phyloP scores from a whole-genome alignment of 768 basidiomycete species.

The Phylloporus sp. region DNA sequence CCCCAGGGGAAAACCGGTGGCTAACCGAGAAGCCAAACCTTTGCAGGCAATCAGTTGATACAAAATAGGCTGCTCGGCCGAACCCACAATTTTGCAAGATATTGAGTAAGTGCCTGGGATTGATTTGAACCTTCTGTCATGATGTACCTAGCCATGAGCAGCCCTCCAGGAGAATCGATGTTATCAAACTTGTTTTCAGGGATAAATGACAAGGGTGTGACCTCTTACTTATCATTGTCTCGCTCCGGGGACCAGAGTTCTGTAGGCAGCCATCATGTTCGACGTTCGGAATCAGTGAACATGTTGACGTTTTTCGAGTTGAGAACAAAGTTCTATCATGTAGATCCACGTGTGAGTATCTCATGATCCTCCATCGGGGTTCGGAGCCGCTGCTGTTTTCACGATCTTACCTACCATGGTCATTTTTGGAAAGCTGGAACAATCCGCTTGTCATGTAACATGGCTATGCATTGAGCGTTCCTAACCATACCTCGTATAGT shows the following conservation, averaged over 20 bases:
- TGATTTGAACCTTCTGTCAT: no score
- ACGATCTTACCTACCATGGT: background rate
- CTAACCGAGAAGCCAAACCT: background rate
- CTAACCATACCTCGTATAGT: background rate
- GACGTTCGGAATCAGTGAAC: background rate
- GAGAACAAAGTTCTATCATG: background rate
- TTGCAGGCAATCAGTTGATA: no score
- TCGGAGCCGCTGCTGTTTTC: background rate
- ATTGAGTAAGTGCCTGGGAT: no score
- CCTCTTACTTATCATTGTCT: background rate
- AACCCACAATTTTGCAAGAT: no score
- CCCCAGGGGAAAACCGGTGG: no score
- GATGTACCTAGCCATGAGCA: no score
- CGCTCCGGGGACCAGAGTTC: background rate
- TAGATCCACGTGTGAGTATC: background rate
- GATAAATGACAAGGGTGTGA: background rate
- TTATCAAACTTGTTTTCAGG: background rate
- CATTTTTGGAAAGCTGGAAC: background rate
- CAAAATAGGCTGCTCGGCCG: no score
- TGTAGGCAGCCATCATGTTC: background rate
- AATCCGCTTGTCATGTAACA: background rate
- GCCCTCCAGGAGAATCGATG: no score
- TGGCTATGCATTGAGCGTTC: background rate
- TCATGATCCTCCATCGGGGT: background rate
- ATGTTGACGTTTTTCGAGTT: background rate